Evolutionary conservation across 2,329 filamentous ascomycete species (phyloP).

Genomic region (Elsinoe fawcettii): DNA sequence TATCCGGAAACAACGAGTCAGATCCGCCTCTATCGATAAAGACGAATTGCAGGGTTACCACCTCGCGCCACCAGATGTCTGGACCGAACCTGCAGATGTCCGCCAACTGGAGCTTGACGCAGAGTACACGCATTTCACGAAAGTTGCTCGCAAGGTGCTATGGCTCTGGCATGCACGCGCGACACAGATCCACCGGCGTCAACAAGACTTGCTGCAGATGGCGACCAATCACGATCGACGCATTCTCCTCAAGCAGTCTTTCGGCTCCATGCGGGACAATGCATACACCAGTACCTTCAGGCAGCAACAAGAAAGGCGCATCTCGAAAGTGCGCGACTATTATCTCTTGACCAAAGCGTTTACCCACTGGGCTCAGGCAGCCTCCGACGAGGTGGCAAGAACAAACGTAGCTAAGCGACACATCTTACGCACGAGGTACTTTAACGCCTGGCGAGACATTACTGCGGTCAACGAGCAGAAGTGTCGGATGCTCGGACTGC

Average conservation of each 20-base stretch:
- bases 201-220: conserved; percentile 31
- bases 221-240: conserved; percentile 37
- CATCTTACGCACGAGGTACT: conserved; percentile 60
- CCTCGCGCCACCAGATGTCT: neutral
- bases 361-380: conserved; percentile 59
- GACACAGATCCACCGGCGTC: conserved; percentile 40
- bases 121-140: conserved; percentile 12
- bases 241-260: conserved; percentile 45
- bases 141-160: conserved; percentile 40
- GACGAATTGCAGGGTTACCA: neutral
- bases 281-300: conserved; percentile 43
- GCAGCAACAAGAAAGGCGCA: conserved; percentile 50
- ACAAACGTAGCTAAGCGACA: conserved; percentile 63
- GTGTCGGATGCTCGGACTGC: conserved; percentile 44
- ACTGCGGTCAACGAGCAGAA: conserved; percentile 53
- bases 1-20: neutral
- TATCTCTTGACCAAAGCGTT: conserved; percentile 59
- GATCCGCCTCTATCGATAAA: neutral
- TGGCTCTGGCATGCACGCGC: conserved; percentile 26
- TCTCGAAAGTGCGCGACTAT: conserved; percentile 56
- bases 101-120: neutral
- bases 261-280: conserved; percentile 44
- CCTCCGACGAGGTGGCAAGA: conserved; percentile 56
- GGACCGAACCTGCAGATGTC: neutral
- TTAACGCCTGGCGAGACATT: conserved; percentile 61